Evolutionary conservation across 164 flowering plant genomes (phyloP).

Genomic region (Piper betle): DNA sequence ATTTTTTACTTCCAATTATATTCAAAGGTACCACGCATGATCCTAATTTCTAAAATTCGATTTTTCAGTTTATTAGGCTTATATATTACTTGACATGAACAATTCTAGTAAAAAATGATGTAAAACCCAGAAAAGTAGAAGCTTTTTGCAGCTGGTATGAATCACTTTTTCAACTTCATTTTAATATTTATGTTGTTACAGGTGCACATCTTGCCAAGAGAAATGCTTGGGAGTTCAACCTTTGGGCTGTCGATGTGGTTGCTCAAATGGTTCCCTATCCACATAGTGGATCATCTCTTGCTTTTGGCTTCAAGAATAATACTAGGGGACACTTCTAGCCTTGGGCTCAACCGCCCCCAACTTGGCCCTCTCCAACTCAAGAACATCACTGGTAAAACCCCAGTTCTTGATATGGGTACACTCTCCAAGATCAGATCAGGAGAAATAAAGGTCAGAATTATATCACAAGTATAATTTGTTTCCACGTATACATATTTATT

Average conservation of each 20-base stretch:
- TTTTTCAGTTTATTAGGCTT: no score
- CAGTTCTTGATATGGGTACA: conserved; percentile 84
- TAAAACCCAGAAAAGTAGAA: no score
- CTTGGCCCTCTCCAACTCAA: conserved; percentile 79
- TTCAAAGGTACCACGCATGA: no score
- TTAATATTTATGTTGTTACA: conserved; percentile 22
- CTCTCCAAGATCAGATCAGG: conserved; percentile 70
- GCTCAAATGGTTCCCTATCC: conserved; percentile 76
- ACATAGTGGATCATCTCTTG: conserved; percentile 60
- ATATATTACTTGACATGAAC: no score
- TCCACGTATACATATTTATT: no score
- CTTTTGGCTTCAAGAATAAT: conserved; percentile 36
- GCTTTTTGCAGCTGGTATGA: no score
- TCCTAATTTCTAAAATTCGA: no score
- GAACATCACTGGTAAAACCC: conserved; percentile 68
- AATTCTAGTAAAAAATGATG: no score
- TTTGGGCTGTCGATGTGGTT: conserved; percentile 84
- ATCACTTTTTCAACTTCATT: no score
- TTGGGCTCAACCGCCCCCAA: conserved; percentile 55
- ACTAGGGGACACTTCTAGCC: conserved; percentile 55
- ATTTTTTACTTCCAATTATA: no score
- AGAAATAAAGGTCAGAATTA: conserved; percentile 38
- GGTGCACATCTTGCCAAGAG: conserved; percentile 88
- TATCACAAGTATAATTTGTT: not conserved
- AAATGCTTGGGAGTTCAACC: conserved; percentile 88